Conservation (phyloP, 1,284 basidiomycete species). For the Mycosarcoma mackinlayi region DNA sequence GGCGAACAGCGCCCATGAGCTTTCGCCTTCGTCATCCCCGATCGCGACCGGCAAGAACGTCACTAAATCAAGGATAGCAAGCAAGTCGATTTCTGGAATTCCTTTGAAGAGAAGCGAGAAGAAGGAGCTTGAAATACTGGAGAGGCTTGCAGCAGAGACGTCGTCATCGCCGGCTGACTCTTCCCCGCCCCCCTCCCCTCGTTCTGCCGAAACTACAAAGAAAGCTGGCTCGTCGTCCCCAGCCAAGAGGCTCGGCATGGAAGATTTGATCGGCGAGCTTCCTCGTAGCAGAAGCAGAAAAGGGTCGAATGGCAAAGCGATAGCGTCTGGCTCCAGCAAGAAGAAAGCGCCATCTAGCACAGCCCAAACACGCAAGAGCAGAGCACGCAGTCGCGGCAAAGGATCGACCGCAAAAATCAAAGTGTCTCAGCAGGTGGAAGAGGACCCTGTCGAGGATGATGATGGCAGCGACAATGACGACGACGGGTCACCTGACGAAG, state of each 20-base stretch:
- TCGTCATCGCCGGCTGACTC: slow-evolving; percentile 17
- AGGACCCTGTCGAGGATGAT: neutral
- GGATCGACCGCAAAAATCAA: neutral
- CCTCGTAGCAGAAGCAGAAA: slow-evolving; percentile 19
- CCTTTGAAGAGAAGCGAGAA: slow-evolving; percentile 24
- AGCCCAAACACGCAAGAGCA: neutral
- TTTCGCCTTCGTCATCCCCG: neutral
- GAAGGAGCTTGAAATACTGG: slow-evolving; percentile 15
- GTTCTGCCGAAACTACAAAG: slow-evolving; percentile 1
- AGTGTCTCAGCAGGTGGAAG: neutral
- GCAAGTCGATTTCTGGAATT: slow-evolving; percentile 3
- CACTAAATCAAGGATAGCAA: neutral
- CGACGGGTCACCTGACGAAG: slow-evolving; percentile 4
- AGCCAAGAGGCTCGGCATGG: slow-evolving; percentile 21
- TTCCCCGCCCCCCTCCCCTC: slow-evolving; percentile 12
- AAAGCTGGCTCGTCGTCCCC: slow-evolving; percentile 1
- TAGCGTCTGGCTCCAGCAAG: neutral
- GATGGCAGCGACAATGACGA: neutral
- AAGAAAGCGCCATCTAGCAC: slow-evolving; percentile 2
- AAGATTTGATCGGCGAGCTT: slow-evolving; percentile 19
- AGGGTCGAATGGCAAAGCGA: neutral
- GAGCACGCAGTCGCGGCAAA: slow-evolving; percentile 2
- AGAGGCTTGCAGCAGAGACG: slow-evolving; percentile 7
- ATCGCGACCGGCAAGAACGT: neutral
- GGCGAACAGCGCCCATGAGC: neutral